Base-by-base conservation (phyloP, 805 yeast genomes). In the Starmerella potacharoeniae region DNA sequence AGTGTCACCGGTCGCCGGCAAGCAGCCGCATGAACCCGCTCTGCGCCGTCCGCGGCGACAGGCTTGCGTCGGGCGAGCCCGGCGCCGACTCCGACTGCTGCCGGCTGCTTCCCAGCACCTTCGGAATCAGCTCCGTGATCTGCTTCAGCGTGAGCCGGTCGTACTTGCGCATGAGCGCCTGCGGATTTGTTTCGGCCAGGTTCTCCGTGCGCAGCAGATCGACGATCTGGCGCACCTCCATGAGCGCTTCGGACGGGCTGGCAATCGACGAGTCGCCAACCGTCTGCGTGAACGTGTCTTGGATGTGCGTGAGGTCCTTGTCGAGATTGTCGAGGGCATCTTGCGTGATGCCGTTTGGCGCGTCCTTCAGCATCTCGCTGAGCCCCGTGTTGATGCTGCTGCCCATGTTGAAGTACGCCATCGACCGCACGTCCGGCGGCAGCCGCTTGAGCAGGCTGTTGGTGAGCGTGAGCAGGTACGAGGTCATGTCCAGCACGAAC, bases 331-430 rank as follows among this genome's bases (percentile, higher is more conserved):
- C 70, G 6, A 83, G 72, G 0, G 91, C 84, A 55, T 71, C 82
- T 28, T 74, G 73, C 22, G 88, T 81, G 60, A 80, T 81, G 10
- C 71, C 66, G 2, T 73, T 67, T 1, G 75, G 77, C 1, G 81
- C 78, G 17, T 77, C 76, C 39, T 75, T 69, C 46, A 80, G 72
- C 57, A 90, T 72, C 45, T 76, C 75, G 58, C 85, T 73, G 66
- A 91, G 79, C 58, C 82, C 79, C 42, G 82, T 78, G 0, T 95
- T 82, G 57, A 93, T 77, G 60, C 85, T 82, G 71, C 90, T 97
- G 66, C 86, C 87, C 31, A 91, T 88, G 65, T 95, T 79, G 60
- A 88, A 82, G 57, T 90, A 77, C n/a, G 95, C 79, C 57, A 89
- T 71, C 3, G 91, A 82, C 61, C 86, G 79, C 55, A 91, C 82